phyloP scores from a whole-genome alignment of 305 asterid genomes.

The Coffea humblotiana region DNA sequence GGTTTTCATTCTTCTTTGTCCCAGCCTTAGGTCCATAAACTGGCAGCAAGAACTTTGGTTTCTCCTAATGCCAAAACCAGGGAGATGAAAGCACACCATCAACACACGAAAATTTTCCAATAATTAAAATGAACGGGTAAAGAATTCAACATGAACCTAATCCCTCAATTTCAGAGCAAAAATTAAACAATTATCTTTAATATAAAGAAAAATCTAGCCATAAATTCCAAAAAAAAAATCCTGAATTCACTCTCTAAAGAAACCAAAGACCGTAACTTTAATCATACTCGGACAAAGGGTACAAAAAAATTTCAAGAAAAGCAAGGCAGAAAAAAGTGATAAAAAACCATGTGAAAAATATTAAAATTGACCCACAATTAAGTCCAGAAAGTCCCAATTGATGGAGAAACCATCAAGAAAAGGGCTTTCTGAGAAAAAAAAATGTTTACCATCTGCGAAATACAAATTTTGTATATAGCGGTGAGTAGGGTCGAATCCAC shows the following conservation, averaged over 20 bases:
- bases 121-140: background rate
- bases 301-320: background rate
- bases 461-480: no score
- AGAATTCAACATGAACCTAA: background rate
- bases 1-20: conserved; percentile 89
- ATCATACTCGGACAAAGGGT: background rate
- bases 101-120: conserved; percentile 2
- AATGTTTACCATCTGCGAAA: background rate
- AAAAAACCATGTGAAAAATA: no score
- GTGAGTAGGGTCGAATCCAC: no score
- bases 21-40: conserved; percentile 96
- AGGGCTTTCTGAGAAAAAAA: background rate
- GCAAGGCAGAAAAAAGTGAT: background rate
- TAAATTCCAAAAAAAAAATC: background rate
- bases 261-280: background rate
- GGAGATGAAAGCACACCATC: background rate
- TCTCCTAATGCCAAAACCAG: conserved; percentile 52
- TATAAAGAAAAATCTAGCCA: background rate
- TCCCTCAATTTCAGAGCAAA: background rate
- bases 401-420: background rate
- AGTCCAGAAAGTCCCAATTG: background rate
- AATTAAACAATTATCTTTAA: background rate
- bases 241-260: background rate
- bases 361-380: background rate
- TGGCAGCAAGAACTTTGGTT: conserved; percentile 88